phyloP scores from a whole-genome alignment of 2,329 filamentous ascomycete genomes.

The Cordyceps tenuipes region DNA sequence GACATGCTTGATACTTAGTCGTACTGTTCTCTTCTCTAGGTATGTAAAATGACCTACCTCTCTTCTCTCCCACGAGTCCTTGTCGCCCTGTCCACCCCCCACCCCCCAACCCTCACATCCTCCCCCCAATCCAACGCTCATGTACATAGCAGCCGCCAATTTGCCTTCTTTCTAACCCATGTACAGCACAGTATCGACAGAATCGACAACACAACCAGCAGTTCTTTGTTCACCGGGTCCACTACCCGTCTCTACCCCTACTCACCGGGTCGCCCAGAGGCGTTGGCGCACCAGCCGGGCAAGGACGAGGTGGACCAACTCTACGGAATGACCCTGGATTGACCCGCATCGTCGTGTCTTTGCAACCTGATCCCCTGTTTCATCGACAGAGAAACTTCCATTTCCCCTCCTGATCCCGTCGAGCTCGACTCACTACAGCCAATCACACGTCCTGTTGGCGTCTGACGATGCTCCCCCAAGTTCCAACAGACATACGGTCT shows the following conservation, averaged over 20 bases:
- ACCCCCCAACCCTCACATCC: not conserved
- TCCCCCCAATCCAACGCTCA: not conserved
- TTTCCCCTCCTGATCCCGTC: not conserved
- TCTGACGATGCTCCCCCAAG: not conserved
- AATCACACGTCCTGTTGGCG: not conserved
- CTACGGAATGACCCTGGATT: slow-evolving; percentile 9
- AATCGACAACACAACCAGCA: not conserved
- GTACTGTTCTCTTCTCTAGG: too few species aligned
- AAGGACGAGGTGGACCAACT: not conserved
- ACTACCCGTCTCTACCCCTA: not conserved
- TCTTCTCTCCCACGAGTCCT: too few species aligned
- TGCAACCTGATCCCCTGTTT: not conserved
- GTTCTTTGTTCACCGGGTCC: slow-evolving; percentile 11
- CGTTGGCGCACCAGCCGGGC: too few species aligned
- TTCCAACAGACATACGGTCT: not conserved
- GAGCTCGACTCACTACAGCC: not conserved
- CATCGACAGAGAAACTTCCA: not conserved
- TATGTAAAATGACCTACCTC: too few species aligned
- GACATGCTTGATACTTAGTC: too few species aligned
- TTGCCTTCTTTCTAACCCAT: not conserved
- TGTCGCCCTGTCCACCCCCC: not conserved
- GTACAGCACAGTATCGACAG: not conserved
- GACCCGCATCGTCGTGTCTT: slow-evolving; percentile 5
- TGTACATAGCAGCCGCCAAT: not conserved
- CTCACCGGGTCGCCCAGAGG: not conserved